Evolutionary conservation across 2,329 filamentous ascomycete species (phyloP).

Genomic region (Phaeomoniella chlamydospora): DNA sequence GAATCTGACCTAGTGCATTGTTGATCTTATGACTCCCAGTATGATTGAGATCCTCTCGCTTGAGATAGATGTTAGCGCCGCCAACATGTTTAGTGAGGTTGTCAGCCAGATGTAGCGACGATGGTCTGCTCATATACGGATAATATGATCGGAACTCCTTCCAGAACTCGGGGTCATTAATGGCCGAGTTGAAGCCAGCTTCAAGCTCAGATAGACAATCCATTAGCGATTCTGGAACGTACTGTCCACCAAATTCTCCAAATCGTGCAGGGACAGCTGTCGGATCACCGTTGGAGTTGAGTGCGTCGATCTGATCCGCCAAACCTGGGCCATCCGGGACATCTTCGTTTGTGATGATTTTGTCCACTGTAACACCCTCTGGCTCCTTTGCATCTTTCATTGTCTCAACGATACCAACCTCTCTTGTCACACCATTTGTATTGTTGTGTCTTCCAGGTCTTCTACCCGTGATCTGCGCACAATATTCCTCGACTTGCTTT

Average conservation of each 20-base stretch:
- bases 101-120: slow-evolving; percentile 77
- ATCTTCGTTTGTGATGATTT: slow-evolving; percentile 47
- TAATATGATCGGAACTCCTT: slow-evolving; percentile 94
- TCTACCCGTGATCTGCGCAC: slow-evolving; percentile 54
- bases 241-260: slow-evolving; percentile 92
- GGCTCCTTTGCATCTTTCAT: slow-evolving; percentile 46
- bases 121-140: slow-evolving; percentile 90
- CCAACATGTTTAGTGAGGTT: slow-evolving; percentile 78
- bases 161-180: slow-evolving; percentile 86
- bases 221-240: slow-evolving; percentile 95
- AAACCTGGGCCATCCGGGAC: slow-evolving; percentile 48
- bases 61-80: slow-evolving; percentile 82
- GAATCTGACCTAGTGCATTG: slow-evolving; percentile 86
- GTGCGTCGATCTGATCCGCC: slow-evolving; percentile 69
- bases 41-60: slow-evolving; percentile 95
- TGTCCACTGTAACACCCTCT: slow-evolving; percentile 46
- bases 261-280: slow-evolving; percentile 68
- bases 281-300: slow-evolving; percentile 47
- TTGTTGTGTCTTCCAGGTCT: slow-evolving; percentile 29
- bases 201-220: slow-evolving; percentile 87
- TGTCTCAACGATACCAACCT: slow-evolving; percentile 57
- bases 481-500: slow-evolving; percentile 74
- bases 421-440: slow-evolving; percentile 37
- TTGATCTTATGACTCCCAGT: slow-evolving; percentile 99
- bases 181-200: slow-evolving; percentile 74